Evolutionary conservation across 1,139 yeast species (phyloP).

Genomic region (Magnusiomyces ingens): DNA sequence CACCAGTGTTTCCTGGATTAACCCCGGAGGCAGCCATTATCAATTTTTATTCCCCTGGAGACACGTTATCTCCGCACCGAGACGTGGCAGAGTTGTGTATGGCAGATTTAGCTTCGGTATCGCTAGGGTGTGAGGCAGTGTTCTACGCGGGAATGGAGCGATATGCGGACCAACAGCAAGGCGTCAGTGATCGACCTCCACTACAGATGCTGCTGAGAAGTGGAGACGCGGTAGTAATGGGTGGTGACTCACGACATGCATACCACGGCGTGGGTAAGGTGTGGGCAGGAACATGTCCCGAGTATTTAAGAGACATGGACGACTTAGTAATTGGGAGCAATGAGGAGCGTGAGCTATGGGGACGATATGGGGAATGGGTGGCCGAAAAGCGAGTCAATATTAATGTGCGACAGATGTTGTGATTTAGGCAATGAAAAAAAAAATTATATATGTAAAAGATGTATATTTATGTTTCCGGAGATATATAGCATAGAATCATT

Average conservation of each 20-base stretch:
- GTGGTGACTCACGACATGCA: slow-evolving; percentile 36
- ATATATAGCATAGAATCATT: neutral
- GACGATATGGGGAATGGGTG: slow-evolving; percentile 31
- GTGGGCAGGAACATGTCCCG: slow-evolving; percentile 32
- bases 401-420: slow-evolving; percentile 38
- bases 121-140: slow-evolving; percentile 37
- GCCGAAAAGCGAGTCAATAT: slow-evolving; percentile 35
- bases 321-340: neutral
- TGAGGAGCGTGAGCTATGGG: slow-evolving; percentile 5
- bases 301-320: slow-evolving; percentile 18
- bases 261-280: slow-evolving; percentile 40
- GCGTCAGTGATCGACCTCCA: slow-evolving; percentile 22
- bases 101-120: slow-evolving; percentile 34
- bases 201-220: slow-evolving; percentile 32
- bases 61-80: slow-evolving; percentile 39
- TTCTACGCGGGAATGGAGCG: slow-evolving; percentile 30
- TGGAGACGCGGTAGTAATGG: slow-evolving; percentile 40
- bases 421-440: neutral
- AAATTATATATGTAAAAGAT: too few species aligned
- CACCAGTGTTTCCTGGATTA: slow-evolving; percentile 22
- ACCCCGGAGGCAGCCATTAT: slow-evolving; percentile 40
- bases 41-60: slow-evolving; percentile 40
- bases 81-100: slow-evolving; percentile 39
- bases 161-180: slow-evolving; percentile 4
- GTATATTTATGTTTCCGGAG: neutral